A percentile compares a stretch with the other conserved stretches of the same genome.
Evolutionary conservation across 306 rosid species (phyloP).

Genomic region (Pueraria montana): DNA sequence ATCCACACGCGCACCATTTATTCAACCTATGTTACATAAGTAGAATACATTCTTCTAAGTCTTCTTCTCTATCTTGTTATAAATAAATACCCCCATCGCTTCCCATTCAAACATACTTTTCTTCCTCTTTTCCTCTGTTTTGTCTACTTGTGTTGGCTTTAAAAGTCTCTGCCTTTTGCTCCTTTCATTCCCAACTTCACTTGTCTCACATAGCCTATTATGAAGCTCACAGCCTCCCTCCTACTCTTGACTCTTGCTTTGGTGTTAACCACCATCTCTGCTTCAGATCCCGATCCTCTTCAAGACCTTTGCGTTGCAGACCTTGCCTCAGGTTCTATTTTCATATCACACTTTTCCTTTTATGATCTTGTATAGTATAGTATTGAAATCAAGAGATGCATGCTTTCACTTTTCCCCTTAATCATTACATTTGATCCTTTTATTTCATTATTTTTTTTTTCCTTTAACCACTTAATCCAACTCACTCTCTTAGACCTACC

Average conservation of each 20-base stretch:
- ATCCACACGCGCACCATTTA: conserved; percentile 37
- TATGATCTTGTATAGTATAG: too few species aligned
- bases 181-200: not conserved
- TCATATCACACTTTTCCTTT: not conserved
- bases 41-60: not conserved
- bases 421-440: conserved; percentile 29
- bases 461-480: not conserved
- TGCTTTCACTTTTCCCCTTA: conserved; percentile 18
- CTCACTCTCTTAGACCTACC: conserved; percentile 28
- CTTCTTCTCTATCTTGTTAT: conserved; percentile 24
- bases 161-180: conserved; percentile 36
- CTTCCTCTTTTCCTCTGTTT: not conserved
- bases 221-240: conserved; percentile 49
- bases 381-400: too few species aligned
- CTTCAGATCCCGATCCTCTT: conserved; percentile 85
- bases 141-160: not conserved
- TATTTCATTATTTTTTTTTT: not conserved
- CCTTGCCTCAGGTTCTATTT: conserved; percentile 65
- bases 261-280: conserved; percentile 48
- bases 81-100: conserved; percentile 25
- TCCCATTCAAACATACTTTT: not conserved
- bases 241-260: conserved; percentile 54
- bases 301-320: conserved; percentile 95
- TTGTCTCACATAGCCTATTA: conserved; percentile 7
- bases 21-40: not conserved